A percentile compares a stretch with the other conserved stretches of the same genome.
These are phyloP conservation scores for Fusarium siculi DNA, from an alignment of 2,329 filamentous ascomycete species.

Conservation along the genomic window DNA sequence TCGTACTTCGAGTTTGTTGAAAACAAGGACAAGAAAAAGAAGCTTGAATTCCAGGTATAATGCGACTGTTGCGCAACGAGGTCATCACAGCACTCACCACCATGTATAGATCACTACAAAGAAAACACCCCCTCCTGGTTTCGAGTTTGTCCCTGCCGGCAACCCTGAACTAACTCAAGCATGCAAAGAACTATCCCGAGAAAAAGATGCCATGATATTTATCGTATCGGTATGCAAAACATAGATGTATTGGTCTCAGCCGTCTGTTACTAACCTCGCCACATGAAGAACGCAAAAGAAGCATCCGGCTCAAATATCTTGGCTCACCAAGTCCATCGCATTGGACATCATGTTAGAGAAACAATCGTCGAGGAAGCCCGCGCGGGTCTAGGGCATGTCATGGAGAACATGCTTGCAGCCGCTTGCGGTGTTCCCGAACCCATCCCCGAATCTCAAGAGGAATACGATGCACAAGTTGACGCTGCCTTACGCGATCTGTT, in stretches of 20 bases:
- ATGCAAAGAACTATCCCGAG: slow-evolving; percentile 73
- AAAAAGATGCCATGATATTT: slow-evolving; percentile 71
- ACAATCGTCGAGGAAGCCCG: slow-evolving; percentile 68
- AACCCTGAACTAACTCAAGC: slow-evolving; percentile 68
- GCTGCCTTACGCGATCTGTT: slow-evolving; percentile 71
- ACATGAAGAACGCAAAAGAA: slow-evolving; percentile 46
- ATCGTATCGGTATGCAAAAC: slow-evolving; percentile 68
- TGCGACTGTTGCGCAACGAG: slow-evolving; percentile 30
- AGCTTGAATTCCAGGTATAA: slow-evolving; percentile 69
- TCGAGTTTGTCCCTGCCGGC: slow-evolving; percentile 71
- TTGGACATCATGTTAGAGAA: slow-evolving; percentile 69
- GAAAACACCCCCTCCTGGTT: slow-evolving; percentile 66
- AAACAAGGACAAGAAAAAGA: slow-evolving; percentile 71
- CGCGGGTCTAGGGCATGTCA: slow-evolving; percentile 42
- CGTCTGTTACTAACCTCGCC: slow-evolving; percentile 17
- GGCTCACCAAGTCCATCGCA: slow-evolving; percentile 66
- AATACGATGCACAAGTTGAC: slow-evolving; percentile 72
- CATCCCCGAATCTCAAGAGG: slow-evolving; percentile 67
- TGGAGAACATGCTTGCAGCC: slow-evolving; percentile 29
- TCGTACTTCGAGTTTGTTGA: slow-evolving; percentile 73
- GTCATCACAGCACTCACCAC: slow-evolving; percentile 44
- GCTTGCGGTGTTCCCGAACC: slow-evolving; percentile 60
- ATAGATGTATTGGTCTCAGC: background rate
- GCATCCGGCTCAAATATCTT: slow-evolving; percentile 50
- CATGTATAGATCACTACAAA: slow-evolving; percentile 62